Evolutionary conservation across 441 rosid species (phyloP).

Genomic region (Croton laevigatus): DNA sequence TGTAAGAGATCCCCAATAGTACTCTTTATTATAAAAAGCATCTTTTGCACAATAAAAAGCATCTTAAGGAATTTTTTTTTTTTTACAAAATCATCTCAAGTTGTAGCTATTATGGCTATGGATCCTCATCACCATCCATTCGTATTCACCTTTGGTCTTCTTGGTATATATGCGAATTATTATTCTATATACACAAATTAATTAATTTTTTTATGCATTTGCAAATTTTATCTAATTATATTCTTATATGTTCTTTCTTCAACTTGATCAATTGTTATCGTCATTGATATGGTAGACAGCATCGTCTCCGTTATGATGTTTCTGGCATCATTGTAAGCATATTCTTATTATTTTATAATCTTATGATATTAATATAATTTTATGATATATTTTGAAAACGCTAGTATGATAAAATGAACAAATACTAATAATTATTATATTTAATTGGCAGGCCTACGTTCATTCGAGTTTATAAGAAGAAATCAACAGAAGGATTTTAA

Average conservation of each 20-base stretch:
- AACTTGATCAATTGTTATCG: neutral
- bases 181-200: neutral
- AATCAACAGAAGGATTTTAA: slow-evolving; percentile 21
- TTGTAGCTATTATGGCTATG: neutral
- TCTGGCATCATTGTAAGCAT: slow-evolving; percentile 19
- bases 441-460: slow-evolving; percentile 15
- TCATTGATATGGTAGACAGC: slow-evolving; percentile 3
- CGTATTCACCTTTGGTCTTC: slow-evolving; percentile 17
- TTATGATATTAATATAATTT: no score
- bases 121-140: slow-evolving; percentile 3
- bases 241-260: neutral
- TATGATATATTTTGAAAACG: no score
- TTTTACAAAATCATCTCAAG: no score
- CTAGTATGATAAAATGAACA: neutral
- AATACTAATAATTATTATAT: no score
- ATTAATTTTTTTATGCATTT: neutral
- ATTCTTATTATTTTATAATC: no score
- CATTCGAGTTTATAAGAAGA: slow-evolving; percentile 10
- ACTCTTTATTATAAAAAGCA: no score
- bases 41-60: no score
- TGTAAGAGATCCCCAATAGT: no score
- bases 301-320: slow-evolving; percentile 22
- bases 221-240: neutral
- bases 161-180: neutral
- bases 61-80: no score